A percentile compares a stretch with the other conserved stretches of the same genome.
phyloP scores from a whole-genome alignment of 2,329 filamentous ascomycete species.

The Huntiella bhutanensis region DNA sequence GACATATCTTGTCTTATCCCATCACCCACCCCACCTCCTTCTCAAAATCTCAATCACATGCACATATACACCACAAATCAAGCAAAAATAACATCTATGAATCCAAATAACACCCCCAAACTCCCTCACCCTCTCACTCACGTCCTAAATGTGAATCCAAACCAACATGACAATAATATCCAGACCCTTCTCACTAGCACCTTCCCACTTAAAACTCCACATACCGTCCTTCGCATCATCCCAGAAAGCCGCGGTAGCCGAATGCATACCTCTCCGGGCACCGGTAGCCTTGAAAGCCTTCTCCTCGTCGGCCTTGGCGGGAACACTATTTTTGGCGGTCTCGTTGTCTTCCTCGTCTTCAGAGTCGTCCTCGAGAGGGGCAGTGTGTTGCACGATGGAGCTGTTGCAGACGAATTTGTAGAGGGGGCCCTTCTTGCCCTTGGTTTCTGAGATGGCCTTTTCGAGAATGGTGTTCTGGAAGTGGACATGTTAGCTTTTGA shows the following conservation, averaged over 20 bases:
- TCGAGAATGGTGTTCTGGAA: conserved; percentile 56
- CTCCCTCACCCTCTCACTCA: neutral
- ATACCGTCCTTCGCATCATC: conserved; percentile 80
- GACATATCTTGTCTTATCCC: too few relatives aligned
- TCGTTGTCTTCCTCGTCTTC: conserved; percentile 37
- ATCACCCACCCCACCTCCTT: too few relatives aligned
- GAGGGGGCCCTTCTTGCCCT: conserved; percentile 26
- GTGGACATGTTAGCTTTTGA: neutral
- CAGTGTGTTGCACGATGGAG: conserved; percentile 90
- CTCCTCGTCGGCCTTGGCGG: conserved; percentile 29
- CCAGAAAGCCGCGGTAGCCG: conserved; percentile 71
- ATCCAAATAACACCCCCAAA: neutral
- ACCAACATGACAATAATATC: conserved; percentile 56
- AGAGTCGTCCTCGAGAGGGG: conserved; percentile 36
- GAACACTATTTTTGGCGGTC: conserved; percentile 31
- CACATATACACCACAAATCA: too few relatives aligned
- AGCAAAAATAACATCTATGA: too few relatives aligned
- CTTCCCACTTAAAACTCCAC: conserved; percentile 76
- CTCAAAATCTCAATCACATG: too few relatives aligned
- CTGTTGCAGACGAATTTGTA: conserved; percentile 97
- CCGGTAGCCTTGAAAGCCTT: conserved; percentile 52
- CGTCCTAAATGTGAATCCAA: conserved; percentile 49
- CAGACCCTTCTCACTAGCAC: conserved; percentile 45
- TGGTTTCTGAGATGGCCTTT: conserved; percentile 57
- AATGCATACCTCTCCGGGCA: conserved; percentile 79